phyloP scores from a whole-genome alignment of 2,329 filamentous ascomycete genomes.

The Neurospora crassa region DNA sequence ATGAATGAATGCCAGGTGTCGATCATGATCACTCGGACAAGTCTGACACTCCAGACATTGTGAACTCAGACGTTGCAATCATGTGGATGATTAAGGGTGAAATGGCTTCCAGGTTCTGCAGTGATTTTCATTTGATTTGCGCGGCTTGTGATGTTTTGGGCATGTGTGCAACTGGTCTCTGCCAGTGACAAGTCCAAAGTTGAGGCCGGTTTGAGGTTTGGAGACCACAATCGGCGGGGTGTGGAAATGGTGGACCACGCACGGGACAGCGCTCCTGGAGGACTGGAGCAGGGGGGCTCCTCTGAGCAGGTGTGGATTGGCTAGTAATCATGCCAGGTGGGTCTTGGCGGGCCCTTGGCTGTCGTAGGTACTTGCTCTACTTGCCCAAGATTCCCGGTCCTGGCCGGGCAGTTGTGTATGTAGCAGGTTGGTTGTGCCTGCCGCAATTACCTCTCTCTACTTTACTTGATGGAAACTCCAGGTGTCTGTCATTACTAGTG shows the following conservation, averaged over 20 bases:
- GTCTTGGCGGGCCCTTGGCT: background rate
- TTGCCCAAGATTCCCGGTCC: background rate
- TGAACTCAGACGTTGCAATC: background rate
- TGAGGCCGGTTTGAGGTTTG: background rate
- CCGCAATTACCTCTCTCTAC: too few relatives aligned
- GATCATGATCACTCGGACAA: background rate
- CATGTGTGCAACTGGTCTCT: background rate
- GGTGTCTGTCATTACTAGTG: background rate
- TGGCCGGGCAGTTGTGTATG: background rate
- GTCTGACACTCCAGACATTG: background rate
- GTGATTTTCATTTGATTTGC: conserved; percentile 14
- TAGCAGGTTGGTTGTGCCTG: too few relatives aligned
- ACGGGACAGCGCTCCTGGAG: background rate
- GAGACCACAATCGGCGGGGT: background rate
- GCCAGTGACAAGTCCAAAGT: background rate
- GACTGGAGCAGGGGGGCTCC: background rate
- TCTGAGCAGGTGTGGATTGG: background rate
- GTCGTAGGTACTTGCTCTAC: background rate
- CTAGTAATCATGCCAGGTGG: background rate
- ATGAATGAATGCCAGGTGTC: background rate
- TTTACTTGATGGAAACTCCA: background rate
- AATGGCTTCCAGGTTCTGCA: conserved; percentile 11
- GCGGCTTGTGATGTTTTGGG: conserved; percentile 7
- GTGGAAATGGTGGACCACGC: background rate
- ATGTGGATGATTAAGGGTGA: background rate